Conservation (phyloP, 352 stramenopile species). For the Pythium oligandrum region DNA sequence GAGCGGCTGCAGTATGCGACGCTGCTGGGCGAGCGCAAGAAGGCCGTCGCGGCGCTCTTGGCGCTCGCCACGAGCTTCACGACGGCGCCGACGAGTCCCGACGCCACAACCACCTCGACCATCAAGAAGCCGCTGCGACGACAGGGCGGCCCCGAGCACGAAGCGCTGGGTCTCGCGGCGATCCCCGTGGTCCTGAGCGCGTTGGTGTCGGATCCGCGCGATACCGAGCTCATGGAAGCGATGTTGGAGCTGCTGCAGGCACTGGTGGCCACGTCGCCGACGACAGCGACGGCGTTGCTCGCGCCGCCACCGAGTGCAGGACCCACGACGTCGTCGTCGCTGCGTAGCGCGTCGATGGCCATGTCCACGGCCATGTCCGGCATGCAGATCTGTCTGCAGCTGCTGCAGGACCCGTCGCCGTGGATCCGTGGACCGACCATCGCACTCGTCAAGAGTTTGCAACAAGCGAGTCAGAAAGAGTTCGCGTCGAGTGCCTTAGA, state of each 20-base stretch:
- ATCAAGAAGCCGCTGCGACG: not conserved
- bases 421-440: conserved; percentile 77
- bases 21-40: conserved; percentile 69
- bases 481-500: conserved; percentile 49
- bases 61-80: conserved; percentile 25
- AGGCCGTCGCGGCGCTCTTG: conserved; percentile 42
- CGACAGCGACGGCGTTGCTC: conserved; percentile 36
- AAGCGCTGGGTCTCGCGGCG: conserved; percentile 30
- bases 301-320: conserved; percentile 6
- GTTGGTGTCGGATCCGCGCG: conserved; percentile 64
- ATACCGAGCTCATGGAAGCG: conserved; percentile 82
- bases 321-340: conserved; percentile 1
- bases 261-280: conserved; percentile 33
- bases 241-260: conserved; percentile 73
- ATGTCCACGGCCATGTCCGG: conserved; percentile 26
- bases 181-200: conserved; percentile 55
- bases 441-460: conserved; percentile 45
- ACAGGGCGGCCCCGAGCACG: conserved; percentile 25
- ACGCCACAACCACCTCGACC: not conserved
- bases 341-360: conserved; percentile 2
- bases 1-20: conserved; percentile 72
- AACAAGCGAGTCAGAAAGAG: conserved; percentile 40
- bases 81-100: not conserved
- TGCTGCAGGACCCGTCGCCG: conserved; percentile 74
- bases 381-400: conserved; percentile 54